phyloP scores from a whole-genome alignment of 148 eudicot species.

The Amaranthus palmeri region DNA sequence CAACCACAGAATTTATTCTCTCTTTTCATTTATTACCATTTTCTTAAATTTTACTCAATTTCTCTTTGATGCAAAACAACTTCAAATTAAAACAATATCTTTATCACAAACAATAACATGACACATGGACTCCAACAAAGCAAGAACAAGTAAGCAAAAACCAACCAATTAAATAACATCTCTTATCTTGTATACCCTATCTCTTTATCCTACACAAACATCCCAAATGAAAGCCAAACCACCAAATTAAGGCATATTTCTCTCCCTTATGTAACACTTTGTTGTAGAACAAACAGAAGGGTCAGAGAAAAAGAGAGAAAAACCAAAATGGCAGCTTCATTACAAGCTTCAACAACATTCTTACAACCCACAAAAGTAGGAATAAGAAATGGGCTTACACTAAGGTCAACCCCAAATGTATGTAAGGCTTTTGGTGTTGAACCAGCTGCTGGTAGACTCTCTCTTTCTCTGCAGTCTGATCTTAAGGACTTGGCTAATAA shows the following conservation, averaged over 20 bases:
- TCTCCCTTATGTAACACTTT: neutral
- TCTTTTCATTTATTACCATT: too few species aligned
- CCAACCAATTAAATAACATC: too few species aligned
- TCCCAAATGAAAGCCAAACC: neutral
- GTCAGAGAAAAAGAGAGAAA: neutral
- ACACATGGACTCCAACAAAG: too few species aligned
- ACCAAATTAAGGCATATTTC: neutral
- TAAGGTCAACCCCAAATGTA: slow-evolving; percentile 55
- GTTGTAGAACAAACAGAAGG: neutral
- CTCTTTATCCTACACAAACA: too few species aligned
- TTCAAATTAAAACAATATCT: too few species aligned
- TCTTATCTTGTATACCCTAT: too few species aligned
- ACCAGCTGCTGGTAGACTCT: slow-evolving; percentile 37
- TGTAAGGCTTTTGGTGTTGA: slow-evolving; percentile 73
- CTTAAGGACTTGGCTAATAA: slow-evolving; percentile 80
- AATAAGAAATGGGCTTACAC: slow-evolving; percentile 34
- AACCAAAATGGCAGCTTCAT: slow-evolving; percentile 75
- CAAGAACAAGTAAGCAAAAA: too few species aligned
- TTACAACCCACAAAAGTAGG: slow-evolving; percentile 61
- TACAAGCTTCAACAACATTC: slow-evolving; percentile 90
- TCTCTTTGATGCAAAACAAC: too few species aligned
- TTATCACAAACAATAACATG: too few species aligned
- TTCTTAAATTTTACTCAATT: too few species aligned
- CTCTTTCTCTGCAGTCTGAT: slow-evolving; percentile 78
- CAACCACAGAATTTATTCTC: too few species aligned